These are phyloP conservation scores for Xylariaceae sp. DNA, from an alignment of 2,329 filamentous ascomycete genomes.

Conservation along the genomic window DNA sequence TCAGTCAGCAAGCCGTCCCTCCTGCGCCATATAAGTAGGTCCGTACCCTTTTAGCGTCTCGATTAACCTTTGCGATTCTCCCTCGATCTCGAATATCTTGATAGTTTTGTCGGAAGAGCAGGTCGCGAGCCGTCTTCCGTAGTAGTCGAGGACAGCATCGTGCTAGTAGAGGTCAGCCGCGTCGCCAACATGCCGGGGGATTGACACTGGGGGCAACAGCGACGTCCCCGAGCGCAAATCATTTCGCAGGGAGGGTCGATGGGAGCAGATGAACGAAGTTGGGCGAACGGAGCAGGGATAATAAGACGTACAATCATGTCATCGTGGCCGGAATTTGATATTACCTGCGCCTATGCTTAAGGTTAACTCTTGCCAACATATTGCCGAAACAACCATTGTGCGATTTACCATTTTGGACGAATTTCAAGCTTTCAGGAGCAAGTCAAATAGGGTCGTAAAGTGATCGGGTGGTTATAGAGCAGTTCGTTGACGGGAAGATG, in stretches of 20 bases:
- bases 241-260: neutral
- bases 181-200: constrained; percentile 4
- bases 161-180: constrained; percentile 52
- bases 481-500: constrained; percentile 5
- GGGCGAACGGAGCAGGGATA: constrained; percentile 1
- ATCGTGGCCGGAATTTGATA: constrained; percentile 86
- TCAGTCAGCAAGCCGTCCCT: constrained; percentile 18
- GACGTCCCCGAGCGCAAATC: constrained; percentile 1
- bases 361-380: constrained; percentile 11
- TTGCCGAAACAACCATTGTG: neutral
- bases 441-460: neutral
- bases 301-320: constrained; percentile 89
- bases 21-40: neutral
- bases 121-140: constrained; percentile 89
- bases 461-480: neutral
- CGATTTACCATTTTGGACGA: constrained; percentile 24
- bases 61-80: constrained; percentile 79
- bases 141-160: constrained; percentile 98
- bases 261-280: neutral
- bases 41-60: constrained; percentile 91
- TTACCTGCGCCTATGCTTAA: constrained; percentile 55
- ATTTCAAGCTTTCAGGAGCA: neutral
- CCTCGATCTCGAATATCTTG: constrained; percentile 98
- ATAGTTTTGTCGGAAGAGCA: constrained; percentile 98
- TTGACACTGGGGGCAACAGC: constrained; percentile 12